Evolutionary conservation across 257 asterid species (phyloP), one percentile per base, ranked within the genome.

Genomic region (Gentiana dahurica): DNA sequence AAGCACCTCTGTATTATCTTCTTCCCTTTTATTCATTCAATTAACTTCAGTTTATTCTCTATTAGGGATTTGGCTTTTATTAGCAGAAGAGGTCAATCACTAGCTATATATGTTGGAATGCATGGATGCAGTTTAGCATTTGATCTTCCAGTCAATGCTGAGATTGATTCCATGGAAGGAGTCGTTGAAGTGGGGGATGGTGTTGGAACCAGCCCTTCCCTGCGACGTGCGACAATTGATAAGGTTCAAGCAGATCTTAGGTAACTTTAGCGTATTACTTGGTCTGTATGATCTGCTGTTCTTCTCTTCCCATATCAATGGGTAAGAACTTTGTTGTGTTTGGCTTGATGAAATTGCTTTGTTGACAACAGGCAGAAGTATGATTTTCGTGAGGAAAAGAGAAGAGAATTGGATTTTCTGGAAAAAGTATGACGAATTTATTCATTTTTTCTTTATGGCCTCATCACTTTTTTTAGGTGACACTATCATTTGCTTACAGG

Each of bases 111-210:
- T 69, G 70, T 61, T 55, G 89, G 77, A 65, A 82, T 83, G 87
- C 83, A 77, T 81, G 92, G 89, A 78, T 83, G 83, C 80, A 70
- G 73, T 72, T 68, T 87, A 68, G 78, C 77, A 62, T 71, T 82
- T 81, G 77, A 62, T 76, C 80, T 72, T 64, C 35, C 80, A 86
- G 94, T 84, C 84, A 72, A 83, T 81, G 87, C 95, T 74, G 89
- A 81, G 73, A 83, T 77, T 75, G 95, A 80, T 81, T 86, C 90
- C 68, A 89, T 89, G 97, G 97, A 87, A 63, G 94, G 89, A 59
- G 87, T 81, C 73, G 81, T 79, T 76, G 97, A 81, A 72, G 84
- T 84, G 47, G 89, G 87, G 78, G 89, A 77, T 76, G 83, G 83
- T 66, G 67, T 75, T 77, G 84, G 75, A 53, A 78, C 71, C 66